Base-by-base conservation (phyloP, 768 basidiomycete genomes). In the Hemileccinum impolitum region DNA sequence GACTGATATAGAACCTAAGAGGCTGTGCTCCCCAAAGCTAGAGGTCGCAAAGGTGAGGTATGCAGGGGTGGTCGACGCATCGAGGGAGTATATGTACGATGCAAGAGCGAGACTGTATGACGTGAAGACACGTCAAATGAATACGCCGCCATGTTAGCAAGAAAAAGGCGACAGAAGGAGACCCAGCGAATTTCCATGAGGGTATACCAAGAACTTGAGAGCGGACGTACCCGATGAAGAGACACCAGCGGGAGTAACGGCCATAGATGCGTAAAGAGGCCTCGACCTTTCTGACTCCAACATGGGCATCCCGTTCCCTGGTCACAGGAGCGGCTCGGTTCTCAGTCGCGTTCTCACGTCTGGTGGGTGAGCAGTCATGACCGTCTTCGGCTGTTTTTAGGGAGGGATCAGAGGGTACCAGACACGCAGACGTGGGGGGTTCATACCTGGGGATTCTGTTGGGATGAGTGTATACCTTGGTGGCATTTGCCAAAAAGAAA, bases 21-120 rank as follows among this genome's bases (percentile, higher is more conserved):
- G 66, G 51, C 76, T 78, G 58, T 84, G 82, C 35, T 73, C 66
- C 4, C 69, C 69, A 41, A 84, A 79, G 23, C 68, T 69, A 14
- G 79, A 80, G 14, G 75, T 72, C 12, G 85, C 84, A 48, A 75
- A 81, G 40, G 69, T 63, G 25, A 85, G 75, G 64, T 87, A 89
- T 45, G 74, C 76, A 55, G 71, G 83, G 2, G 87, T 89, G 7
- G 87, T 89, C 15, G 78, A 75, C 18, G 78, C 73, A 51, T 89
- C 87, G 26, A 90, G 73, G 0, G 86, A 86, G 64, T 89, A 90
- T 48, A 88, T 82, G 63, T 87, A 90, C 1, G 85, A 79, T 0
- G 85, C 83, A 0, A 87, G 75, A 13, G 74, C 85, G 48, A 89
- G 65, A 45, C 82, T 71, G 45, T 41, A 37, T 35, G 49, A 43